Conservation (phyloP, 2,329 filamentous ascomycete genomes). For the Pyrenochaeta sp. region DNA sequence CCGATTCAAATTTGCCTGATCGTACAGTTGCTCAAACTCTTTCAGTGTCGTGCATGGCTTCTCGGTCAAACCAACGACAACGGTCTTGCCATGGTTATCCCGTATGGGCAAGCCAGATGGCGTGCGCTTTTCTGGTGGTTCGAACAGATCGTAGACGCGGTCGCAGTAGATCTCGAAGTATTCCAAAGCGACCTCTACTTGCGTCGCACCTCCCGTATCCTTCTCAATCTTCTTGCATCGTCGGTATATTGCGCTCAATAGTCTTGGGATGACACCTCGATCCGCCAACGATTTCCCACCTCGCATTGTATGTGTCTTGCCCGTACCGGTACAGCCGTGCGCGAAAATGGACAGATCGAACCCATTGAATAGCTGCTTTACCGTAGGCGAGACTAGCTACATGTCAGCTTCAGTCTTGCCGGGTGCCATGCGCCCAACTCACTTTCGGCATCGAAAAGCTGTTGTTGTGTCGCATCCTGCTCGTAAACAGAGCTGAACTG, state of each 20-base stretch:
- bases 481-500: conserved; percentile 95
- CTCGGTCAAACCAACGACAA: conserved; percentile 86
- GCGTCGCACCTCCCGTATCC: conserved; percentile 74
- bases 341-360: conserved; percentile 80
- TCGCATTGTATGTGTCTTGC: conserved; percentile 96
- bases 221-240: conserved; percentile 85
- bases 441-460: conserved; percentile 91
- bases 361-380: conserved; percentile 91
- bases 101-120: conserved; percentile 80
- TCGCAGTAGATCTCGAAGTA: conserved; percentile 99
- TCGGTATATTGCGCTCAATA: conserved; percentile 86
- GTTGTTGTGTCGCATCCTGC: conserved; percentile 79
- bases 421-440: conserved; percentile 27
- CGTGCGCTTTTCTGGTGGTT: conserved; percentile 85
- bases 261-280: conserved; percentile 83
- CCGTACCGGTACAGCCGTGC: conserved; percentile 91
- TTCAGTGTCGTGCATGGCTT: conserved; percentile 82
- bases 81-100: conserved; percentile 85
- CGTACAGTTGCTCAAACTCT: conserved; percentile 89
- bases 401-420: conserved; percentile 25
- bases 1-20: conserved; percentile 89
- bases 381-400: conserved; percentile 77
- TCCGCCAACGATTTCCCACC: conserved; percentile 87
- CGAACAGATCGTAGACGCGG: conserved; percentile 90
- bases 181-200: conserved; percentile 77